Conservation (phyloP, 192 early-diverging fungal genomes). For the Gamsiella multidivaricata region DNA sequence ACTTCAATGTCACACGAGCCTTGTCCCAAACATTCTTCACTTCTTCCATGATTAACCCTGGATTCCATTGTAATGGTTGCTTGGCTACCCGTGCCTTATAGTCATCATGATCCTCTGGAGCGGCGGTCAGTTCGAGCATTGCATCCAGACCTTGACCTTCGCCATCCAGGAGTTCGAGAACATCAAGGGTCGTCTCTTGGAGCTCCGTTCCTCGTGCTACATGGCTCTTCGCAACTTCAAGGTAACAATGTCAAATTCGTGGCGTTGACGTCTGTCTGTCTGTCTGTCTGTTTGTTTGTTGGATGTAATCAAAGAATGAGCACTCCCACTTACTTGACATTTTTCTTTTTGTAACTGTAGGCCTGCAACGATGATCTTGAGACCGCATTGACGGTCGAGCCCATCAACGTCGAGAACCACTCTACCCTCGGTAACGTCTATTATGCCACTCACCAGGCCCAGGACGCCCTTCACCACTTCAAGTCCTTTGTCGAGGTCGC, state of each 20-base stretch:
- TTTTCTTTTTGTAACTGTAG: slow-evolving; percentile 19
- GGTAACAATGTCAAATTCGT: too few species aligned
- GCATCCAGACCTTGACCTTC: slow-evolving; percentile 65
- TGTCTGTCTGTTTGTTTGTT: too few species aligned
- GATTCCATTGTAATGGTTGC: too few species aligned
- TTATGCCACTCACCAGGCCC: slow-evolving; percentile 54
- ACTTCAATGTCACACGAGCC: slow-evolving; percentile 6
- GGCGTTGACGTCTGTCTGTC: too few species aligned
- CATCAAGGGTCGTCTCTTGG: slow-evolving; percentile 63
- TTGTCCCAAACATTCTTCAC: too few species aligned
- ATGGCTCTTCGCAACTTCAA: slow-evolving; percentile 58
- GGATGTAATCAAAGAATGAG: slow-evolving; percentile 24
- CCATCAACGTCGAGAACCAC: slow-evolving; percentile 51
- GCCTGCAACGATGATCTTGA: slow-evolving; percentile 53
- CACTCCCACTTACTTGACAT: slow-evolving; percentile 46
- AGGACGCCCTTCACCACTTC: slow-evolving; percentile 62
- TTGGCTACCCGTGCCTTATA: too few species aligned
- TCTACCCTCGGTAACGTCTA: slow-evolving; percentile 50
- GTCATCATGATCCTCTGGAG: slow-evolving; percentile 68
- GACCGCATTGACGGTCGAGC: slow-evolving; percentile 36
- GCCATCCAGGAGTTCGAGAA: slow-evolving; percentile 64
- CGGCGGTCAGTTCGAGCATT: slow-evolving; percentile 68
- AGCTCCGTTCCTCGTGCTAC: slow-evolving; percentile 66
- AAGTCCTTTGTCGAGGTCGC: slow-evolving; percentile 60
- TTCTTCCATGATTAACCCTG: too few species aligned